phyloP scores from a whole-genome alignment of 2,329 filamentous ascomycete species.

The Magnaporthiopsis incrustans region DNA sequence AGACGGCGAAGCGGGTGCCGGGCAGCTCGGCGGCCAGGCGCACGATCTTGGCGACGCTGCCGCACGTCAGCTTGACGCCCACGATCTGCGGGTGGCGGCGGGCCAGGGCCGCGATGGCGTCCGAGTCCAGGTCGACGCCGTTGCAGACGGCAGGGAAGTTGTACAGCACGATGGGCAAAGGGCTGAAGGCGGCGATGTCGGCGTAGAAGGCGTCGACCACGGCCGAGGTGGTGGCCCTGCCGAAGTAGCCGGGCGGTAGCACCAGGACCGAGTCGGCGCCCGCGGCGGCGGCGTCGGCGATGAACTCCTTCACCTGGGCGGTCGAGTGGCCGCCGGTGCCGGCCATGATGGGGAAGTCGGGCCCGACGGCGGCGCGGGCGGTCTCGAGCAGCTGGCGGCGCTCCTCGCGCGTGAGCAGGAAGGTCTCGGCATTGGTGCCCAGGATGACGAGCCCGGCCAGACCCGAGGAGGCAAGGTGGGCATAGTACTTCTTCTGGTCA shows the following conservation, averaged over 20 bases:
- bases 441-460: slow-evolving; percentile 24
- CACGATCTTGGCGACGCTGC: slow-evolving; percentile 65
- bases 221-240: slow-evolving; percentile 48
- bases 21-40: slow-evolving; percentile 45
- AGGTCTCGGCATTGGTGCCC: slow-evolving; percentile 26
- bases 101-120: slow-evolving; percentile 47
- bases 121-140: slow-evolving; percentile 60
- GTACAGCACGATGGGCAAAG: slow-evolving; percentile 55
- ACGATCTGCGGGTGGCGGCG: slow-evolving; percentile 14
- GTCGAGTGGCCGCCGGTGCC: slow-evolving; percentile 59
- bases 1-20: slow-evolving; percentile 54
- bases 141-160: slow-evolving; percentile 64
- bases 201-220: slow-evolving; percentile 53
- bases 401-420: slow-evolving; percentile 25
- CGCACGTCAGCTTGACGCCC: slow-evolving; percentile 45
- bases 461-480: slow-evolving; percentile 20
- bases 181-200: slow-evolving; percentile 42
- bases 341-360: slow-evolving; percentile 50
- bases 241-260: slow-evolving; percentile 57
- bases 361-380: slow-evolving; percentile 45
- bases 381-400: slow-evolving; percentile 39
- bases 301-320: slow-evolving; percentile 52
- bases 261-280: slow-evolving; percentile 56
- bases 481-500: slow-evolving; percentile 21
- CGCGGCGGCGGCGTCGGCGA: slow-evolving; percentile 48